Evolutionary conservation across 2,329 filamentous ascomycete species (phyloP), one percentile per base, ranked within the genome.

Genomic region (Coniochaeta sp.): DNA sequence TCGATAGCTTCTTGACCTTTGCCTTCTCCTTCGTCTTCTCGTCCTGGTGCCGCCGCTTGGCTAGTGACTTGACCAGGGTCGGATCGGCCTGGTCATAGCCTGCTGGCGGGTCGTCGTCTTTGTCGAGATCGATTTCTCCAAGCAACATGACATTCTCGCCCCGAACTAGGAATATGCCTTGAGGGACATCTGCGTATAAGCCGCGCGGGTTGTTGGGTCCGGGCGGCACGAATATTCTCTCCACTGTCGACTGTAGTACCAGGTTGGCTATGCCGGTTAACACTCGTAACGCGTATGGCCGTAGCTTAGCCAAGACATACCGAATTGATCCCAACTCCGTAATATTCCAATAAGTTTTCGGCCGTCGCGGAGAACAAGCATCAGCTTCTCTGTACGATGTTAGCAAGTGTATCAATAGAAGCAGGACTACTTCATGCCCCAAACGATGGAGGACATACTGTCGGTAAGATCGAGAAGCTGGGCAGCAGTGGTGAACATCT

Each of bases 401-500:
- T 62, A 73, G 69, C 64, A 57, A 50, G 61, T 38, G 67, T 72
- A 24, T 34, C 62, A 57, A 60, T 40, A 7, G 6, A n/a, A 14
- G n/a, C 4, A 17, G 11, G 31, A 26, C 19, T 22, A 28, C n/a
- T 38, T 14, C 14, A 7, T 31, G 9, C 47, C 17, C 14, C 12
- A 9, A 8, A 59, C 54, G 55, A 60, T 50, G 60, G 62, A 69
- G 11, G 17, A 38, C 56, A 8, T 86, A 98, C 93, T 99, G 79
- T 99, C 95, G 68, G 95, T 98, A 70, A 99, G 82, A 73, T 99
- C 95, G 62, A 99, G 80, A 62, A 99, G 81, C 79, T 98, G 95
- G 59, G 95, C 93, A 34, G 95, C 95, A 34, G 95, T 99, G 19
- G 95, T 96, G 78, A 99, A 99, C 89, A 98, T 97, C 79, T 99